Percentiles rank a stretch among this genome's conserved stretches.
Conservation (phyloP, 768 basidiomycete genomes). For the Naganishia kalamii region DNA sequence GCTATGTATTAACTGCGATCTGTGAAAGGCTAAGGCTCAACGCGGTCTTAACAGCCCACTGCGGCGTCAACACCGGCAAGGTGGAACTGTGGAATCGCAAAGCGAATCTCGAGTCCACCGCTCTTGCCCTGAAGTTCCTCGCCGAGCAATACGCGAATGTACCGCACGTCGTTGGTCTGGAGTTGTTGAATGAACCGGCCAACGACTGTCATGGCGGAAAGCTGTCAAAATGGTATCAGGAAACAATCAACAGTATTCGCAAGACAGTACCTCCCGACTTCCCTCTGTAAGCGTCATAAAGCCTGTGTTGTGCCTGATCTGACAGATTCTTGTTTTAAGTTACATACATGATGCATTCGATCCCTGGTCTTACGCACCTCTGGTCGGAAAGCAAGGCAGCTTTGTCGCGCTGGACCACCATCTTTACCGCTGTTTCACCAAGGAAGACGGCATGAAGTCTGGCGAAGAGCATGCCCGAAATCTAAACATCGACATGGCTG, state of each 20-base stretch:
- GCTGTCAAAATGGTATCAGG: conserved; percentile 61
- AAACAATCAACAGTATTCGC: conserved; percentile 56
- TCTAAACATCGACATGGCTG: conserved; percentile 50
- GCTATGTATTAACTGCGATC: not conserved
- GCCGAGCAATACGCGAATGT: conserved; percentile 47
- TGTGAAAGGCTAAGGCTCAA: not conserved
- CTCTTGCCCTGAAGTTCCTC: conserved; percentile 44
- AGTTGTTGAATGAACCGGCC: conserved; percentile 58
- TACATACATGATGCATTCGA: conserved; percentile 74
- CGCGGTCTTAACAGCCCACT: conserved; percentile 43
- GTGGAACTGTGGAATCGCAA: conserved; percentile 36
- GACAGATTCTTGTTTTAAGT: not conserved
- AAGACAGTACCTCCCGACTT: conserved; percentile 52
- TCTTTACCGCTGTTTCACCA: conserved; percentile 73
- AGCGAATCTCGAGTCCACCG: conserved; percentile 40
- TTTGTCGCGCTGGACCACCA: conserved; percentile 71
- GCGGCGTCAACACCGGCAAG: conserved; percentile 51
- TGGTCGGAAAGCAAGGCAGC: conserved; percentile 53
- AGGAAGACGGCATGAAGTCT: conserved; percentile 54
- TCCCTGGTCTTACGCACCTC: conserved; percentile 59
- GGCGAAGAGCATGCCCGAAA: conserved; percentile 56
- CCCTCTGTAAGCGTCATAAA: conserved; percentile 49
- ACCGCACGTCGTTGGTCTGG: conserved; percentile 55
- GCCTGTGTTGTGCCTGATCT: not conserved
- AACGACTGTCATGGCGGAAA: conserved; percentile 47